Percentiles rank a stretch among this genome's conserved stretches.
Conservation (phyloP, 2,329 filamentous ascomycete species). For the Endoconidiophora polonica region DNA sequence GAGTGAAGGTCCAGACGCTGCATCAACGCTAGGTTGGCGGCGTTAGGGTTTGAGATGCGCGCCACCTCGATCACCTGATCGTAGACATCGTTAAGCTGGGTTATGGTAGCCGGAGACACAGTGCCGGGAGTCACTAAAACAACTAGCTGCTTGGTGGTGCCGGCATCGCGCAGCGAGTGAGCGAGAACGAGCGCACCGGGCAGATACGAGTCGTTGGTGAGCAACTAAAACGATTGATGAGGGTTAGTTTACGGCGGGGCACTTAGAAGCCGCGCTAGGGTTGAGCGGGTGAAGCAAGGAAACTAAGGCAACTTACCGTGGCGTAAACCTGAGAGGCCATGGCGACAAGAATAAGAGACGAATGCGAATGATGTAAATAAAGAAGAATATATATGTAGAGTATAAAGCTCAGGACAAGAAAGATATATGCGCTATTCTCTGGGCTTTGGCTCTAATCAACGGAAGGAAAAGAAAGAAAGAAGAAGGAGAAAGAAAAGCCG, state of each 20-base stretch:
- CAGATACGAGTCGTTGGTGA: conserved; percentile 70
- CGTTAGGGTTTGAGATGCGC: conserved; percentile 57
- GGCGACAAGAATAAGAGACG: conserved; percentile 3
- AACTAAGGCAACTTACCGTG: conserved; percentile 7
- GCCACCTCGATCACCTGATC: conserved; percentile 78
- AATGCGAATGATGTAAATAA: not conserved
- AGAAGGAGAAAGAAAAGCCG: conserved; percentile 9
- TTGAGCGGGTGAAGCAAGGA: not conserved
- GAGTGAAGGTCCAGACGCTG: conserved; percentile 77
- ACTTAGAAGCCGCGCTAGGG: too few relatives aligned
- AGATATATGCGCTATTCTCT: not conserved
- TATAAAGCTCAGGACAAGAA: not conserved
- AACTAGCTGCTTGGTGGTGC: conserved; percentile 70
- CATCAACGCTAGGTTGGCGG: conserved; percentile 81
- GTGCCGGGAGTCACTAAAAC: conserved; percentile 69
- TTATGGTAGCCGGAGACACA: conserved; percentile 57
- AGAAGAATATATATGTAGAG: not conserved
- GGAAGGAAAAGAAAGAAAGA: conserved; percentile 5
- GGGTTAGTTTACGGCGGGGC: not conserved
- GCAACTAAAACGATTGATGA: conserved; percentile 25
- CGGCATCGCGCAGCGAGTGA: conserved; percentile 83
- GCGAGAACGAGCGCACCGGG: conserved; percentile 85
- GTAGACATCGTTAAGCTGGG: conserved; percentile 71
- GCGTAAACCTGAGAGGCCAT: conserved; percentile 10
- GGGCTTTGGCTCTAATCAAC: not conserved